A percentile compares a stretch with the other conserved stretches of the same genome.
These are phyloP conservation scores for Colletotrichum noveboracense DNA, from an alignment of 2,329 filamentous ascomycete genomes.

Conservation along the genomic window DNA sequence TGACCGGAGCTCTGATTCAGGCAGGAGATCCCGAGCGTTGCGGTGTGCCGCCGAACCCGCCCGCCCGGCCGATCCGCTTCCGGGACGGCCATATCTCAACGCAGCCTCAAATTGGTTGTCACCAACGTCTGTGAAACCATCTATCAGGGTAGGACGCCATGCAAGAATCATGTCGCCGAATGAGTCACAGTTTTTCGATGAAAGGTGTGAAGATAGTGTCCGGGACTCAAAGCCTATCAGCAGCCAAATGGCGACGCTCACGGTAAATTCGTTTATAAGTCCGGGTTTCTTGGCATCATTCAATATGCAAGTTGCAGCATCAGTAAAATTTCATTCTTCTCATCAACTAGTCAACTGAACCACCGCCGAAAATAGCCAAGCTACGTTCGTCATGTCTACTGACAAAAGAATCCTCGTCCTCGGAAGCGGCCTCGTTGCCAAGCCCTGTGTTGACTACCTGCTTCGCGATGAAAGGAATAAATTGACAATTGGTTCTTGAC, in stretches of 20 bases:
- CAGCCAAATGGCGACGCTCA: not conserved
- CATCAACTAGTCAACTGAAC: not conserved
- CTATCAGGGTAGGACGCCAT: not conserved
- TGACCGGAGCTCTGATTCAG: not conserved
- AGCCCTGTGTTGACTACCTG: slow-evolving; percentile 25
- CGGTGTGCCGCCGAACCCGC: not conserved
- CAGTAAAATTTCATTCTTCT: not conserved
- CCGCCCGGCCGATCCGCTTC: not conserved
- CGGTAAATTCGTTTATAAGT: not conserved
- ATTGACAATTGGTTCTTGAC: slow-evolving; percentile 16
- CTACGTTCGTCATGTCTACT: not conserved
- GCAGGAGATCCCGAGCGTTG: not conserved
- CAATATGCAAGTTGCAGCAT: not conserved
- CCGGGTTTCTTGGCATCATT: not conserved
- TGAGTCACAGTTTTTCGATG: not conserved
- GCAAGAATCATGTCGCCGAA: not conserved
- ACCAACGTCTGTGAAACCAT: not conserved
- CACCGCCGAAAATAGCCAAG: not conserved
- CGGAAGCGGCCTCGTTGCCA: slow-evolving; percentile 23
- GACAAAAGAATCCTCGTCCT: slow-evolving; percentile 22
- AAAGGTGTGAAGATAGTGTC: not conserved
- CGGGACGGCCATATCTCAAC: not conserved
- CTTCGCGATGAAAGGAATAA: slow-evolving; percentile 13
- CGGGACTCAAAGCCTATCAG: not conserved
- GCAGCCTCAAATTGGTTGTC: not conserved